Evolutionary conservation across 1,139 yeast species (phyloP).

Genomic region (Saccharomyces uvarum): DNA sequence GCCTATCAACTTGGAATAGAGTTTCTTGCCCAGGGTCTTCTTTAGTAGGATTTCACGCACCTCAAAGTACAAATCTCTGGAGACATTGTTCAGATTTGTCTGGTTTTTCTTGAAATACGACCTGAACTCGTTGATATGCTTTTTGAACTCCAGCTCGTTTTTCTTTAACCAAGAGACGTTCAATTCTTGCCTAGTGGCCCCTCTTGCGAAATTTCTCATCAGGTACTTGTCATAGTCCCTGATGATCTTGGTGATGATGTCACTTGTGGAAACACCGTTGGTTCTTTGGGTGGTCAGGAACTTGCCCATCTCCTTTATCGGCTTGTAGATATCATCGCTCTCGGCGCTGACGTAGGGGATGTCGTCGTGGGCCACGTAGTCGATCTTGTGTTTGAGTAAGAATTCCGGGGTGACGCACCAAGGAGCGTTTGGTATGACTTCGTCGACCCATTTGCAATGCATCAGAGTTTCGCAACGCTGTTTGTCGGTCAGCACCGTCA

Average conservation of each 20-base stretch:
- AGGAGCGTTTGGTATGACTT: conserved; percentile 88
- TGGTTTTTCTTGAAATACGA: conserved; percentile 73
- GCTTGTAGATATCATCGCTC: conserved; percentile 84
- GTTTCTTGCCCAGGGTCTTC: conserved; percentile 36
- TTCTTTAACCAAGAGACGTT: conserved; percentile 96
- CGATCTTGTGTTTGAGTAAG: conserved; percentile 69
- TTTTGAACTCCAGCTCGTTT: conserved; percentile 87
- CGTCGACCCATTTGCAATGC: conserved; percentile 97
- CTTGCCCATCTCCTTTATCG: conserved; percentile 84
- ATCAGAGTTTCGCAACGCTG: conserved; percentile 82
- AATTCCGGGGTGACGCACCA: conserved; percentile 90
- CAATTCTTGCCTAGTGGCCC: conserved; percentile 91
- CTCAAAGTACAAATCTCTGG: conserved; percentile 77
- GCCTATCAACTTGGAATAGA: conserved; percentile 28
- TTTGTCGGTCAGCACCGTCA: conserved; percentile 79
- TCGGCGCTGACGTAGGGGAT: conserved; percentile 85
- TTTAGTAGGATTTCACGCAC: conserved; percentile 63
- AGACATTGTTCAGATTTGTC: conserved; percentile 60
- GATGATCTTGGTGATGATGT: conserved; percentile 88
- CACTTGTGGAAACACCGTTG: conserved; percentile 92
- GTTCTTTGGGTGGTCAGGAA: conserved; percentile 93
- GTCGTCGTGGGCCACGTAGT: conserved; percentile 96
- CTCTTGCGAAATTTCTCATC: conserved; percentile 94
- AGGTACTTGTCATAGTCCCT: conserved; percentile 93
- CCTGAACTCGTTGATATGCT: conserved; percentile 82